Base-by-base conservation (phyloP, 768 basidiomycete genomes). In the Mycena capillaripes region DNA sequence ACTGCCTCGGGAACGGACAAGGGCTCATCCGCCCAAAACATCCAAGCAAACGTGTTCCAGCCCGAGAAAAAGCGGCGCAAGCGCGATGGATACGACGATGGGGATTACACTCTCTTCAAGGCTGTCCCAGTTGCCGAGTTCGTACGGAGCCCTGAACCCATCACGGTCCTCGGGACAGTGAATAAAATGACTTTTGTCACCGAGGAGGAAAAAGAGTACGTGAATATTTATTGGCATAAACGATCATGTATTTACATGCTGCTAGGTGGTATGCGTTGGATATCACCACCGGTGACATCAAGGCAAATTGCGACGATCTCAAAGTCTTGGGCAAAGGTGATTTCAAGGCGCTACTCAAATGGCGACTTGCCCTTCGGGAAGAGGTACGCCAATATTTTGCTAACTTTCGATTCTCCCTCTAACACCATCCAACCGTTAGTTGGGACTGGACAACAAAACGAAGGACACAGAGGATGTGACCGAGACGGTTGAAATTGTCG, bases 251-350 rank as follows among this genome's bases (percentile, higher is more conserved):
- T 46, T 74, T 36, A 73, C 27, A 34, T 42, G 66, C 68, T 64
- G 69, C 32, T 52, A 95, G 93, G 69, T 97, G 98, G 95, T 81
- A 93, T 36, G 85, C 84, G 60, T 82, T 92, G 59, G 87, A 89
- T 58, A 83, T 92, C 67, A 98, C 96, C 25, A 93, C 93, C 2
- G 79, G 86, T 0, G 97, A 99, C 63, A 85, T 99, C 73, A 89
- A 90, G 79, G 86, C 87, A n/a, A 96, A 95, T 80, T 93, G 92
- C 75, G 90, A 92, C 25, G 98, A 99, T 86, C 86, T 99, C 75
- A 98, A 97, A 81, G 98, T 99, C 5, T 85, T 99, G 38, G 98
- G 98, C 38, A 99, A 98, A 84, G 94, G 97, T 32, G 98, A 99
- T 79, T 99, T 99, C 86, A 99, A 98, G 81, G 78, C 88, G 11